Percentiles rank a stretch among this genome's conserved stretches.
Conservation (phyloP, 495 filamentous ascomycete genomes). For the Pyronema domesticum region DNA sequence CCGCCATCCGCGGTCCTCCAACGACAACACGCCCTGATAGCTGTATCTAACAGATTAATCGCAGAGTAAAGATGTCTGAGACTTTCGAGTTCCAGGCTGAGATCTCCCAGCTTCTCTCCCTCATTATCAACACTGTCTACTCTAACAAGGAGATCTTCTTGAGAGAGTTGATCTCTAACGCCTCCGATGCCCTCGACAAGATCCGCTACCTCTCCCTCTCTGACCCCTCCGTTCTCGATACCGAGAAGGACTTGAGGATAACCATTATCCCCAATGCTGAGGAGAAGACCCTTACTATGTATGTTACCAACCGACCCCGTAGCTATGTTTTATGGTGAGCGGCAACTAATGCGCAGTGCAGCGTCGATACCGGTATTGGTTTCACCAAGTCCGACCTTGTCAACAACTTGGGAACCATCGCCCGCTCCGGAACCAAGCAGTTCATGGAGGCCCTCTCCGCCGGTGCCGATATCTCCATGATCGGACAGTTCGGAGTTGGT, state of each 20-base stretch:
- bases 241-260: conserved; percentile 90
- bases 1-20: not conserved
- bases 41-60: not conserved
- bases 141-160: conserved; percentile 98
- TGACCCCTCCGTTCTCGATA: conserved; percentile 89
- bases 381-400: conserved; percentile 99
- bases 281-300: conserved; percentile 86
- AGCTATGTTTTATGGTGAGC: not conserved
- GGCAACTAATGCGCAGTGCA: not conserved
- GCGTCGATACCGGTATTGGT: conserved; percentile 89
- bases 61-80: conserved; percentile 45
- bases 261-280: conserved; percentile 95
- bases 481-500: conserved; percentile 99
- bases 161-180: conserved; percentile 92
- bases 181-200: conserved; percentile 97
- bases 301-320: not conserved
- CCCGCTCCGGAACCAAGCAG: conserved; percentile 97
- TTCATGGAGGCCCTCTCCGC: conserved; percentile 99
- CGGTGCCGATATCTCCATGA: conserved; percentile 99
- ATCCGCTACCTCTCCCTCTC: conserved; percentile 96
- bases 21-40: not conserved
- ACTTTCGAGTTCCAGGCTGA: conserved; percentile 99
- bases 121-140: conserved; percentile 99
- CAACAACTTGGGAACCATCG: conserved; percentile 99
- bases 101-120: conserved; percentile 97